Evolutionary conservation across 108 stramenopile genomes (phyloP), one percentile per base, ranked within the genome.

Genomic region (Aurantiochytrium sp.): DNA sequence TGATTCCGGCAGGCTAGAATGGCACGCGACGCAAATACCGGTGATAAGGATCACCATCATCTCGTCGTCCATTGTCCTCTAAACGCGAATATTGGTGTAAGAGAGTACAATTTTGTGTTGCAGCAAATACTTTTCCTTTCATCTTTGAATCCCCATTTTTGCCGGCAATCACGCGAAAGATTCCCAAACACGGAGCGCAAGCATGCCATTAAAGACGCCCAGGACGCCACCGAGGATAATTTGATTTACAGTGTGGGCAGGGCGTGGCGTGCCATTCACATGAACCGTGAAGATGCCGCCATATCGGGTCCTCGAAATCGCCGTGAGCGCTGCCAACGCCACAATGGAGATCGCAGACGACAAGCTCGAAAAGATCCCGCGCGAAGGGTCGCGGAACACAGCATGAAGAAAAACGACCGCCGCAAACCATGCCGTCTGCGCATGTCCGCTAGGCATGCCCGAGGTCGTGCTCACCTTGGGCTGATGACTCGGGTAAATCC

Each of bases 401-500:
- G 76, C 76, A 45, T 45, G 76, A 43, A 83, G 45, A 8, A 83
- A 53, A 8, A 83, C 6, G n/a, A 23, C 51, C 10, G 76, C 76
- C n/a, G 76, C 51, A 23, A 83, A 83, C 76, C 76, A 83, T 4
- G 76, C 76, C 10, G 76, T 83, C 51, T 83, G 76, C 51, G 76
- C 19, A 23, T 83, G 76, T 28, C 76, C 76, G 28, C 76, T 83
- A 6, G 76, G 76, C 76, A 83, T 83, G 49, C 76, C 76, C 18
- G 76, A 83, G 28, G 76, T 83, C 49, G 76, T 83, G 76, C 76
- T 83, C 43, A 83, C 23, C 49, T 83, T 83, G 76, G 76, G 76
- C n/a, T 53, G 51, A 23, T 83, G 76, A 18, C 51, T 47, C 10
- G 76, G 76, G 51, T 83, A 83, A 12, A 83, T 83, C 45, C 76